Conservation (phyloP, 2,329 filamentous ascomycete genomes). For the Colletotrichum truncatum region DNA sequence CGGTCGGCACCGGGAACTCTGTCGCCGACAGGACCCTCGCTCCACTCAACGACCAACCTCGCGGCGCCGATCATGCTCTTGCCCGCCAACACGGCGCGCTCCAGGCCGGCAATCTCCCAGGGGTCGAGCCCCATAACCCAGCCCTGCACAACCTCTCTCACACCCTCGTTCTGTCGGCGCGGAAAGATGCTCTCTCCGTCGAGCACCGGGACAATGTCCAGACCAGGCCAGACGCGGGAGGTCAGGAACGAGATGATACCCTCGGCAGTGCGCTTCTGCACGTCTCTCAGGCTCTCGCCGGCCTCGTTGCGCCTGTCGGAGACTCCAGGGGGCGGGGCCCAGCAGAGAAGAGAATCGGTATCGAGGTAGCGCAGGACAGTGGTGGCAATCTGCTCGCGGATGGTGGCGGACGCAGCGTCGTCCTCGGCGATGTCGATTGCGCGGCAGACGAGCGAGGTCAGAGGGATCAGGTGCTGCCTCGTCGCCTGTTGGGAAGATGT, state of each 20-base stretch:
- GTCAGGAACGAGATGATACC: conserved; percentile 78
- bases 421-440: conserved; percentile 82
- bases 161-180: conserved; percentile 74
- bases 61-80: conserved; percentile 86
- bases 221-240: conserved; percentile 82
- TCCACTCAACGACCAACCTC: conserved; percentile 87
- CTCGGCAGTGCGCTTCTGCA: conserved; percentile 75
- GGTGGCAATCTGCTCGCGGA: conserved; percentile 71
- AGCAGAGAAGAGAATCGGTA: conserved; percentile 93
- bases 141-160: conserved; percentile 78
- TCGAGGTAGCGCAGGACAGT: conserved; percentile 86
- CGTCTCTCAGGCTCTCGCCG: conserved; percentile 71
- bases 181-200: conserved; percentile 81
- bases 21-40: conserved; percentile 66
- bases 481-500: conserved; percentile 84
- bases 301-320: conserved; percentile 55
- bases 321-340: conserved; percentile 69
- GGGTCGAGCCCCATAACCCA: conserved; percentile 79
- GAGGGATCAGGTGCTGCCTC: conserved; percentile 86
- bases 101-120: conserved; percentile 87
- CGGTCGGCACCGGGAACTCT: conserved; percentile 38
- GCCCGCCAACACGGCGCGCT: conserved; percentile 82
- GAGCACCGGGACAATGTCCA: conserved; percentile 82
- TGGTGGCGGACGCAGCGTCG: conserved; percentile 62
- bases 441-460: conserved; percentile 86